phyloP scores from a whole-genome alignment of 768 basidiomycete species.

The Coprinopsis sp. region DNA sequence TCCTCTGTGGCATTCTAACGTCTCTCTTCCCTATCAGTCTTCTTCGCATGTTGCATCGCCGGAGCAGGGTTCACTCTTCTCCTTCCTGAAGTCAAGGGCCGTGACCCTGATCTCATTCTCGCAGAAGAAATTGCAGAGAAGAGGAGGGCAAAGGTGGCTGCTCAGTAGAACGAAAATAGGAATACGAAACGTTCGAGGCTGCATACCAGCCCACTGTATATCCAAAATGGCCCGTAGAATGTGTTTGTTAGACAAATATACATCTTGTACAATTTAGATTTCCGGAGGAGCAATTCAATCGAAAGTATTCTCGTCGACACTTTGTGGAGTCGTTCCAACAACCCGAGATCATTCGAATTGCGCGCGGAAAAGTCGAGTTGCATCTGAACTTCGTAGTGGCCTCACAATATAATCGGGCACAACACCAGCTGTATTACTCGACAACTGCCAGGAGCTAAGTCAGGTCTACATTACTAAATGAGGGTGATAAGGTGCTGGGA shows the following conservation, averaged over 20 bases:
- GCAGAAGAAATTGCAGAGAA: conserved; percentile 28
- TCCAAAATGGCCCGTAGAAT: background rate
- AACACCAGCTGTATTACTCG: too few relatives aligned
- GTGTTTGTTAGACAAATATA: background rate
- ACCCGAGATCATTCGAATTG: too few relatives aligned
- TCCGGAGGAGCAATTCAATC: too few relatives aligned
- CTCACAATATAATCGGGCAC: too few relatives aligned
- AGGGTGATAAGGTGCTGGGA: background rate
- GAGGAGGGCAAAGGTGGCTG: conserved; percentile 5
- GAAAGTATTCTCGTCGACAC: too few relatives aligned
- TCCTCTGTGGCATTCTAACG: background rate
- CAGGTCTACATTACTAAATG: background rate
- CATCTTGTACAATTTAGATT: background rate
- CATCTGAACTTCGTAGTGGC: too few relatives aligned
- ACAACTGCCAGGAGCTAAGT: too few relatives aligned
- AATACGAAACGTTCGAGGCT: background rate
- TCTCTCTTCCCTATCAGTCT: conserved; percentile 38
- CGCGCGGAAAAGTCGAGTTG: too few relatives aligned
- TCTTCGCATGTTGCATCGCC: conserved; percentile 57
- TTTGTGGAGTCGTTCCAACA: too few relatives aligned
- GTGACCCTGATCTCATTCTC: conserved; percentile 33
- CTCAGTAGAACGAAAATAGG: too few relatives aligned
- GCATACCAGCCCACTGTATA: background rate
- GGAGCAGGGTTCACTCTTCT: conserved; percentile 43
- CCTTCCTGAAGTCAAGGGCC: conserved; percentile 37